phyloP scores from a whole-genome alignment of 2,329 filamentous ascomycete species.

The Fusarium torreyae region DNA sequence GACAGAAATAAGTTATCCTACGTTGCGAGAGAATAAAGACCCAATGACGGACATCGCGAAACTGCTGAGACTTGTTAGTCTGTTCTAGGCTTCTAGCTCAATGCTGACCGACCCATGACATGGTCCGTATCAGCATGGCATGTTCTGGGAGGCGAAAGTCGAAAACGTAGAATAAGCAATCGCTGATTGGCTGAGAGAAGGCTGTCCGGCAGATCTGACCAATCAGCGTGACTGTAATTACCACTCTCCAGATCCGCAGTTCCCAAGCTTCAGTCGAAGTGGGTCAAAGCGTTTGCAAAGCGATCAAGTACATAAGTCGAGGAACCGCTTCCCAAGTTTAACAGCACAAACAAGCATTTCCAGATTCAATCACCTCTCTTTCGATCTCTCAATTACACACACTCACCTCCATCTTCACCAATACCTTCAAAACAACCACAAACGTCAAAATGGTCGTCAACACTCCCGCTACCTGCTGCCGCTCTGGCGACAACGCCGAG shows the following conservation, averaged over 20 bases:
- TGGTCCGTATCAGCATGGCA: conserved; percentile 23
- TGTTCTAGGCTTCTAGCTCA: conserved; percentile 10
- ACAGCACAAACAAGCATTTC: conserved; percentile 19
- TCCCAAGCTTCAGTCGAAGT: conserved; percentile 28
- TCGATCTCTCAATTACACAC: not conserved
- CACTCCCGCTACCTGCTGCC: conserved; percentile 68
- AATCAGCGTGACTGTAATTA: conserved; percentile 40
- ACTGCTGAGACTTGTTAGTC: conserved; percentile 8
- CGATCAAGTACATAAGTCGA: conserved; percentile 45
- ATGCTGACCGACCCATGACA: conserved; percentile 29
- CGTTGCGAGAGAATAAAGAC: not conserved
- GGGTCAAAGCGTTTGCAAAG: conserved; percentile 18
- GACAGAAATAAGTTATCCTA: not conserved
- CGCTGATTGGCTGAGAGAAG: conserved; percentile 17
- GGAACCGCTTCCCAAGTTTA: conserved; percentile 19
- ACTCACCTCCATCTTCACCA: not conserved
- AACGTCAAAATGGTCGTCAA: conserved; percentile 52
- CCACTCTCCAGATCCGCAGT: conserved; percentile 7
- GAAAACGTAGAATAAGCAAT: conserved; percentile 47
- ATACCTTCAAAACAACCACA: conserved; percentile 5
- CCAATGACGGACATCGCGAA: conserved; percentile 15
- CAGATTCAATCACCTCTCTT: not conserved
- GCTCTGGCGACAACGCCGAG: conserved; percentile 64
- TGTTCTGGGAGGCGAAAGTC: conserved; percentile 38
- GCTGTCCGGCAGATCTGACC: accelerated